Evolutionary conservation across 78 protist genomes (phyloP).

Genomic region (Tieghemostelium lacteum): DNA sequence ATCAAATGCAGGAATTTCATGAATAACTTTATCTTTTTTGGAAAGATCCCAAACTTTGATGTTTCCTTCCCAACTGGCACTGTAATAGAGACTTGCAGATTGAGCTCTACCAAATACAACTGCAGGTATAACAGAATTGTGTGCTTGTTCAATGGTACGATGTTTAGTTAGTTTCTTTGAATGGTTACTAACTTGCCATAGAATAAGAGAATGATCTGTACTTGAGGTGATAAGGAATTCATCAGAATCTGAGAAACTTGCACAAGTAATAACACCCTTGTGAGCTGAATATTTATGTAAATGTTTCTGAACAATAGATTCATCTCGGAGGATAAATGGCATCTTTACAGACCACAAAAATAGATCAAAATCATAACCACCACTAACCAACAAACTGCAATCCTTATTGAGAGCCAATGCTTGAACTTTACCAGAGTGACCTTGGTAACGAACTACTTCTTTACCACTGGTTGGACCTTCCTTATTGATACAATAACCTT

Average conservation of each 20-base stretch:
- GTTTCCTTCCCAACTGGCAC: conserved; percentile 8
- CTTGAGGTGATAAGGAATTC: not conserved
- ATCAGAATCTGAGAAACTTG: not conserved
- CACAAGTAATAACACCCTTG: conserved; percentile 10
- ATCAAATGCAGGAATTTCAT: conserved; percentile 1
- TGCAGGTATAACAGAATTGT: not conserved
- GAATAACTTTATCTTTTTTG: not conserved
- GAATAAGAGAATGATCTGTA: conserved; percentile 5
- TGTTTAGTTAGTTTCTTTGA: not conserved
- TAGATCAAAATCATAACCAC: conserved; percentile 31
- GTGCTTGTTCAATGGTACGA: conserved; percentile 6
- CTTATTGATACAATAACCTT: not conserved
- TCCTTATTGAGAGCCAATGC: conserved; percentile 5
- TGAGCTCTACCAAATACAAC: conserved; percentile 10
- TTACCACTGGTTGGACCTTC: no score
- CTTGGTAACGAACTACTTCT: not conserved
- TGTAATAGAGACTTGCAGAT: not conserved
- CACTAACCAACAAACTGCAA: conserved; percentile 15
- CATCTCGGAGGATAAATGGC: conserved; percentile 11
- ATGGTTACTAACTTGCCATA: not conserved
- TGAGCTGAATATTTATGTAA: conserved; percentile 4
- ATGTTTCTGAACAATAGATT: not conserved
- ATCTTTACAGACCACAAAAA: conserved; percentile 9
- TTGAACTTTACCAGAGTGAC: conserved; percentile 21
- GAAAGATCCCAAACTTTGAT: not conserved